Percentiles rank a stretch among this genome's conserved stretches.
These are phyloP conservation scores for Alternaria sp. DNA, from an alignment of 2,329 filamentous ascomycete species.

Conservation along the genomic window DNA sequence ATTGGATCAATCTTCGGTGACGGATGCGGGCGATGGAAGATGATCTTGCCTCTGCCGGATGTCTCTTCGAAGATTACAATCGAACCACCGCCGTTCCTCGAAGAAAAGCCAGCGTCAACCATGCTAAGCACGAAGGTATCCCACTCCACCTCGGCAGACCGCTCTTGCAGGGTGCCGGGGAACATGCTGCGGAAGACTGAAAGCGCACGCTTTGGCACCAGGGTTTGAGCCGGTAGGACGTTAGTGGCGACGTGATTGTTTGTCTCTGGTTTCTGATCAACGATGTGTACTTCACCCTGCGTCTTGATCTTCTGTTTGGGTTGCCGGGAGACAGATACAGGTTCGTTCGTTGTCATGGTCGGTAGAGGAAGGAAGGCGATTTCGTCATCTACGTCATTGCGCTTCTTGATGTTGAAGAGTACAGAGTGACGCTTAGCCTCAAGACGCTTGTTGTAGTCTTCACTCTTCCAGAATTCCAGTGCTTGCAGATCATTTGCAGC, in stretches of 20 bases:
- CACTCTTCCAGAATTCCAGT: conserved; percentile 9
- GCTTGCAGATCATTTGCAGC: conserved; percentile 1
- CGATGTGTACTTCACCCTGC: background rate
- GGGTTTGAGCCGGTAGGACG: background rate
- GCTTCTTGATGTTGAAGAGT: conserved; percentile 10
- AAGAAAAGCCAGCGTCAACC: conserved; percentile 26
- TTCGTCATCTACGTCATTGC: conserved; percentile 3
- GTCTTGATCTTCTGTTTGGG: background rate
- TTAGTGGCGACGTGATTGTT: too few species aligned
- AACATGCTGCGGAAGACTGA: conserved; percentile 24
- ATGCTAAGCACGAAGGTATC: conserved; percentile 27
- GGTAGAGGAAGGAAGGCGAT: conserved; percentile 5
- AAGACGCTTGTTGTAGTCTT: conserved; percentile 9
- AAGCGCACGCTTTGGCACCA: conserved; percentile 13
- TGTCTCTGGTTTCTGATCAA: too few species aligned
- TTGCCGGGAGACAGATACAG: background rate
- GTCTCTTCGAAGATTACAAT: conserved; percentile 27
- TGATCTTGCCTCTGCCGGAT: conserved; percentile 23
- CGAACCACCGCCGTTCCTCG: conserved; percentile 26
- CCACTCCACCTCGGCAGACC: conserved; percentile 18
- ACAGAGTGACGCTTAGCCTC: conserved; percentile 14
- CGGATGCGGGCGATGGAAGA: conserved; percentile 45
- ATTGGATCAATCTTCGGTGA: conserved; percentile 35
- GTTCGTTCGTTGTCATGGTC: background rate
- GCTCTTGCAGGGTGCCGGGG: conserved; percentile 23